A percentile compares a stretch with the other conserved stretches of the same genome.
phyloP scores from a whole-genome alignment of 2,329 filamentous ascomycete species.

The Arthrinium phaeospermum region DNA sequence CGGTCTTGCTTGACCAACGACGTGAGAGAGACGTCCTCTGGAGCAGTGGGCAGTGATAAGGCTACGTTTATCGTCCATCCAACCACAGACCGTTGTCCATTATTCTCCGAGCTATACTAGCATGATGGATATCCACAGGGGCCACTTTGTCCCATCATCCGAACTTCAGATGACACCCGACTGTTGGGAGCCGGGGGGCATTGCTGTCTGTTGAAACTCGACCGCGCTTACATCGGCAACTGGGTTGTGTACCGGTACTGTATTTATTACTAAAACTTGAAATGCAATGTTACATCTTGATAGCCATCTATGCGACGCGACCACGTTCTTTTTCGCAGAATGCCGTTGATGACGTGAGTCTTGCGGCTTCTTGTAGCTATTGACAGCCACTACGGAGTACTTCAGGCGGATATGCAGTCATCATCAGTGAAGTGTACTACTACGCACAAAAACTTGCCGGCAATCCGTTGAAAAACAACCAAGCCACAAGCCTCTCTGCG shows the following conservation, averaged over 20 bases:
- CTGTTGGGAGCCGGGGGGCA: background rate
- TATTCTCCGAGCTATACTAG: constrained; percentile 9
- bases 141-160: constrained; percentile 8
- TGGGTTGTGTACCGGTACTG: background rate
- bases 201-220: background rate
- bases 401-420: background rate
- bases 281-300: background rate
- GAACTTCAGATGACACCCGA: background rate
- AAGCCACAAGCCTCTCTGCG: background rate
- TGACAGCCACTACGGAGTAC: background rate
- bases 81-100: background rate
- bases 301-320: background rate
- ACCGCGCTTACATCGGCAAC: background rate
- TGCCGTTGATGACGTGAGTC: background rate
- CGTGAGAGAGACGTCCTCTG: constrained; percentile 1
- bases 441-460: background rate
- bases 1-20: background rate
- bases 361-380: background rate
- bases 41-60: background rate
- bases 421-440: background rate
- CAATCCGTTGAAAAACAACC: background rate
- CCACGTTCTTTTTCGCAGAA: background rate
- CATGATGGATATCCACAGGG: constrained; percentile 4
- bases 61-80: background rate
- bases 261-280: background rate